Base-by-base conservation (phyloP, 2,329 filamentous ascomycete species). In the Alternaria triticimaculans region DNA sequence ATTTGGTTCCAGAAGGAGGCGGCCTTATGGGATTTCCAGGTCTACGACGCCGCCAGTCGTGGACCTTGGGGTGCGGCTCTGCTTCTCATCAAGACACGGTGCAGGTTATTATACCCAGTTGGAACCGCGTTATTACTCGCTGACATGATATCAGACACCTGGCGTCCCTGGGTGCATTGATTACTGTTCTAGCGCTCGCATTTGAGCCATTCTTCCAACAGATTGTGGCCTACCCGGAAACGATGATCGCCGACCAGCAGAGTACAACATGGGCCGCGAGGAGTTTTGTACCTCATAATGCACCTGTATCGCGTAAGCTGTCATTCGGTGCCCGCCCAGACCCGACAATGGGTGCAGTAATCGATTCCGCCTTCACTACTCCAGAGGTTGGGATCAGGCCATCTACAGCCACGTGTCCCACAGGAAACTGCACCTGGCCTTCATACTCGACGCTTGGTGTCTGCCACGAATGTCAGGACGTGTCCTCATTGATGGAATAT, bases 121-220 rank as follows among this genome's bases (percentile, higher is more conserved):
- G 4, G 4, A 3, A 30, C 28, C 28, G 4, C 4, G 28, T 30
- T 30, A 5, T 30, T 12, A 12, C 4, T 30, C 11, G 28, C 28
- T 30, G 28, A 30, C 4, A 3, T 28, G 10, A 10, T 11, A 14
- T 11, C 12, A 37, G 33, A 37, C 33, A 37, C 3, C 2, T 37
- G 14, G 69, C 55, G 5, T 64, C 66, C 2, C 33, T 73, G 1
- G 67, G 63, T 12, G 67, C 69, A 12, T 23, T 51, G 3, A 59
- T 70, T 12, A 69, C 65, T 7, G 53, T 70, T 14, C 54, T 69
- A 4, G 59, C 60, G 8, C 44, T 73, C 6, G 68, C 65, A 6
- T 69, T 72, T 28, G 69, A 72, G 33, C 62, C 67, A 0, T 68
- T 70, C 56, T 70, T 73, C 51, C 68, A 72, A 18, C 65, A 72